These are phyloP conservation scores for Neofusicoccum laricinum DNA, from an alignment of 2,329 filamentous ascomycete species.

Conservation along the genomic window DNA sequence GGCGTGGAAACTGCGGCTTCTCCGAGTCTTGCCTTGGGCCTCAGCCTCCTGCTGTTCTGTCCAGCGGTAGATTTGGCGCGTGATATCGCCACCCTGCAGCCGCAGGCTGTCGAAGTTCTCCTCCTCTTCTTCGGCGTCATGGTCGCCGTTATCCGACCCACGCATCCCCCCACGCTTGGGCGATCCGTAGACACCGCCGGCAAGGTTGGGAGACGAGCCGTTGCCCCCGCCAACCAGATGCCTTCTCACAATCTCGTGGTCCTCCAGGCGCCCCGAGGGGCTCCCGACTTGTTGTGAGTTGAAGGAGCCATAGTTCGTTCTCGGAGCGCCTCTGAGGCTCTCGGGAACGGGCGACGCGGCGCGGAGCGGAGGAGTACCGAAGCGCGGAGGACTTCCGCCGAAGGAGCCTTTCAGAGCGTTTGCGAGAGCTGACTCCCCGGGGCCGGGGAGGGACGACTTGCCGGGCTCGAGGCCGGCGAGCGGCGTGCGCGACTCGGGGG, in stretches of 20 bases:
- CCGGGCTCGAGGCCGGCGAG: slow-evolving; percentile 57
- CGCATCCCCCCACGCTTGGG: slow-evolving; percentile 24
- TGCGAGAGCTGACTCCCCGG: slow-evolving; percentile 82
- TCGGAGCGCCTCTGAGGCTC: slow-evolving; percentile 51
- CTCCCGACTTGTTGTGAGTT: slow-evolving; percentile 42
- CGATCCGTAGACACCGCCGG: slow-evolving; percentile 31
- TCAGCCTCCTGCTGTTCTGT: slow-evolving; percentile 80
- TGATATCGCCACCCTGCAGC: slow-evolving; percentile 92
- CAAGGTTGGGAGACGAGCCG: slow-evolving; percentile 33
- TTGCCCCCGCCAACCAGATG: slow-evolving; percentile 73
- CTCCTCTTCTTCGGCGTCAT: slow-evolving; percentile 64
- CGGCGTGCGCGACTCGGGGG: slow-evolving; percentile 51
- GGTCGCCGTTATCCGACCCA: slow-evolving; percentile 28
- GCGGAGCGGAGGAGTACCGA: slow-evolving; percentile 56
- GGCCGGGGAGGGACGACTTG: slow-evolving; percentile 64
- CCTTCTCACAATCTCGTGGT: slow-evolving; percentile 85
- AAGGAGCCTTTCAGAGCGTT: slow-evolving; percentile 77
- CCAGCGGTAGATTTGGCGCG: slow-evolving; percentile 94
- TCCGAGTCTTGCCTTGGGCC: slow-evolving; percentile 59
- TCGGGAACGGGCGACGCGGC: slow-evolving; percentile 54
- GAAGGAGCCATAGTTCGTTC: slow-evolving; percentile 82
- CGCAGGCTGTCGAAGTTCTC: slow-evolving; percentile 77
- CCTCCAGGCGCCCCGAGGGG: slow-evolving; percentile 62
- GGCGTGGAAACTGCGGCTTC: slow-evolving; percentile 85
- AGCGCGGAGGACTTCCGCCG: slow-evolving; percentile 64